Base-by-base conservation (phyloP, 2,329 filamentous ascomycete genomes). In the Stemphylium vesicarium region DNA sequence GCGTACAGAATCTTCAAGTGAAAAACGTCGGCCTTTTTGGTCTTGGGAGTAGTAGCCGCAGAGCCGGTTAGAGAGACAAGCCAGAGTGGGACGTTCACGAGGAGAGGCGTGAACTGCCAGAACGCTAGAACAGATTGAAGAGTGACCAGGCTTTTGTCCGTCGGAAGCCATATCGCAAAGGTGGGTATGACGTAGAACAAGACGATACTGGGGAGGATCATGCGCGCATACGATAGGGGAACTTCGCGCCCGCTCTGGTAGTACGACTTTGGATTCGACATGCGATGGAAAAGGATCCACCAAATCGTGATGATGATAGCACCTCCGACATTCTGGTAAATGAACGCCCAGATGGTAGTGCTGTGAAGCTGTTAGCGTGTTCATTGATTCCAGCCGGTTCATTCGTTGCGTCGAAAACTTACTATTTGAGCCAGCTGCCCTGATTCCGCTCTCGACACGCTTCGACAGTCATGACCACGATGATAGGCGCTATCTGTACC, bases 401-500 rank as follows among this genome's bases (percentile, higher is more conserved):
- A 29, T 29, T 11, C 9, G 26, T 29, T 29, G 8, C 26, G 26
- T 7, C 3, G 15, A 9, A 26, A 16, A 57, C 62, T 46, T 35
- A 65, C 62, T 61, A 65, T 50, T 57, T 65, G 4, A 63, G 26
- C 62, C 56, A 65, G 16, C 56, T 63, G 16, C 44, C 40, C 10
- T 45, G 44, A 10, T 65, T 61, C 5, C 58, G 42, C 31, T 55
- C 53, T n/a, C 62, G 55, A 31, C 52, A 65, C 13, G 62, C 57
- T 33, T 65, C 62, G 0, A 65, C 57, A 40, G 53, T 61, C 44
- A 56, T 47, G 4, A 65, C 37, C 1, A 50, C 53, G 4, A 59
- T 37, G 6, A 62, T 4, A 2, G 49, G 42, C 1, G 51, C 18
- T 10, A 65, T 5, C n/a, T 63, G 60, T 0, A 39, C 3, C 15